These are phyloP conservation scores for Vigna reflexopilosa DNA, from an alignment of 306 rosid genomes.

Conservation along the genomic window DNA sequence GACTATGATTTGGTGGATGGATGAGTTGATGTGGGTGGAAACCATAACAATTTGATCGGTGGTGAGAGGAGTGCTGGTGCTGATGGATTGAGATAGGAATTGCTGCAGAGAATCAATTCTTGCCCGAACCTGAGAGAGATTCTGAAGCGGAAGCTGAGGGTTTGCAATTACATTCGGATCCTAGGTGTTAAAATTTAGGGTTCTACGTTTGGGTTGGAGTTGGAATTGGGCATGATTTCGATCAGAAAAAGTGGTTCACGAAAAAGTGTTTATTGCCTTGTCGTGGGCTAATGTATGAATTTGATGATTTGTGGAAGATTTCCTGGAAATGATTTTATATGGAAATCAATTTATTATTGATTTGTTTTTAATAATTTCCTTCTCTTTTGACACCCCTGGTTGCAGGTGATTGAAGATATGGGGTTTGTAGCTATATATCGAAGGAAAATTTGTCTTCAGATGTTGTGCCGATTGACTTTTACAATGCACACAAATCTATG, in stretches of 20 bases:
- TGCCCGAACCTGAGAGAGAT: slow-evolving; percentile 57
- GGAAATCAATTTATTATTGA: slow-evolving; percentile 28
- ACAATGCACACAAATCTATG: slow-evolving; percentile 52
- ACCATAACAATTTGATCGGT: too few species aligned
- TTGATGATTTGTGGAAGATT: slow-evolving; percentile 22
- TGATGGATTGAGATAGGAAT: slow-evolving; percentile 63
- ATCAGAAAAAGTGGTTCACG: background rate
- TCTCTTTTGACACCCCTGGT: slow-evolving; percentile 38
- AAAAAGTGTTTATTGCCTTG: background rate
- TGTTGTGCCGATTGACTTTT: slow-evolving; percentile 51
- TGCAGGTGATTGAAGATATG: slow-evolving; percentile 83
- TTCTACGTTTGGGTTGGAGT: slow-evolving; percentile 31
- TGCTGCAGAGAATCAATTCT: slow-evolving; percentile 65
- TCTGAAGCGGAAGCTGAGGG: slow-evolving; percentile 58
- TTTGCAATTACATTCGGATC: slow-evolving; percentile 37
- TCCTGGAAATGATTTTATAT: slow-evolving; percentile 13
- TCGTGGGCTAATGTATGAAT: slow-evolving; percentile 32
- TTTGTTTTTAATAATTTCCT: slow-evolving; percentile 27
- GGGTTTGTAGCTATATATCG: slow-evolving; percentile 55
- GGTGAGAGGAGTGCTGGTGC: background rate
- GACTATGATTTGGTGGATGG: too few species aligned
- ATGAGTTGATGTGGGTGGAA: too few species aligned
- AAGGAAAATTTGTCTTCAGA: slow-evolving; percentile 54
- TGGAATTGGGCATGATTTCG: slow-evolving; percentile 32
- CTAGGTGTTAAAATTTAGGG: background rate